Conservation (phyloP, 2,329 filamentous ascomycete genomes). For the Mollisia scopiformis region DNA sequence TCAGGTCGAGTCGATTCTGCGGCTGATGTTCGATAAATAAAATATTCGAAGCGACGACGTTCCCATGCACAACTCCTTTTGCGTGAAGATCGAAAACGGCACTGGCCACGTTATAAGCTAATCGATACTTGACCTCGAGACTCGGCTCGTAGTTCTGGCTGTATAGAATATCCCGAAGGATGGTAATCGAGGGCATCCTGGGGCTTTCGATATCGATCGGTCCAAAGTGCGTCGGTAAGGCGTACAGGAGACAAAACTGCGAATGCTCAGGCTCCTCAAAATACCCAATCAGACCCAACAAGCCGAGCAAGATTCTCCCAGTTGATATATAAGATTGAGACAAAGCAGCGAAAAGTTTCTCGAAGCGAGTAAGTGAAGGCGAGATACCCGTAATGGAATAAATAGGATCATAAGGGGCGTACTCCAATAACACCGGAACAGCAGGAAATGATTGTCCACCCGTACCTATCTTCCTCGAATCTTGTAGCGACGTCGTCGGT, state of each 20-base stretch:
- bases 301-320: slow-evolving; percentile 60
- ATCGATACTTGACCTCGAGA: slow-evolving; percentile 75
- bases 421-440: slow-evolving; percentile 68
- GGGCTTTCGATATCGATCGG: slow-evolving; percentile 56
- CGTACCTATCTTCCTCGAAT: slow-evolving; percentile 24
- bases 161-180: slow-evolving; percentile 56
- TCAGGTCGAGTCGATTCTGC: slow-evolving; percentile 28
- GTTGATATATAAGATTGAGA: slow-evolving; percentile 43
- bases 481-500: slow-evolving; percentile 22
- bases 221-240: slow-evolving; percentile 68
- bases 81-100: slow-evolving; percentile 76
- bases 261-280: slow-evolving; percentile 75
- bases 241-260: slow-evolving; percentile 75
- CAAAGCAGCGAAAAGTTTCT: slow-evolving; percentile 62
- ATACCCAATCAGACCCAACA: slow-evolving; percentile 66
- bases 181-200: slow-evolving; percentile 46
- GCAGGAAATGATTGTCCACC: slow-evolving; percentile 25
- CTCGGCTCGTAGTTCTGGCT: slow-evolving; percentile 60
- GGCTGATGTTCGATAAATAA: slow-evolving; percentile 57
- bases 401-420: slow-evolving; percentile 65
- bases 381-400: slow-evolving; percentile 65
- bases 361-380: slow-evolving; percentile 66
- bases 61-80: slow-evolving; percentile 70
- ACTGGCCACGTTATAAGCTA: slow-evolving; percentile 73
- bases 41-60: slow-evolving; percentile 68